Evolutionary conservation across 805 yeast genomes (phyloP).

Genomic region (Saccharomyces kudriavzevii): DNA sequence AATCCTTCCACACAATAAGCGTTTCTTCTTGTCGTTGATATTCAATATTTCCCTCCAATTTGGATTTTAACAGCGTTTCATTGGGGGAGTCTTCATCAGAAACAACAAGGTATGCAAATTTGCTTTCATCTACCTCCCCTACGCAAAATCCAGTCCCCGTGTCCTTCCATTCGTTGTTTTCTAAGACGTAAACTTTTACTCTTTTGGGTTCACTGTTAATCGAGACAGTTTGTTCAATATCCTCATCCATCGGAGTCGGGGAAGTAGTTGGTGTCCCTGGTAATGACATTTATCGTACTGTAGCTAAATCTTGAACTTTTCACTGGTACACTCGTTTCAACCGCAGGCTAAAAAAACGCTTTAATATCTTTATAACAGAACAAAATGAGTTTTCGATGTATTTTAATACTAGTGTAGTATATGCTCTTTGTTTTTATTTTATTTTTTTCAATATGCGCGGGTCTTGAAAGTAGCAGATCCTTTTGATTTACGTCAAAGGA

Average conservation of each 20-base stretch:
- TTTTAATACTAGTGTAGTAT: not conserved
- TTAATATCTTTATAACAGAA: not conserved
- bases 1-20: conserved; percentile 86
- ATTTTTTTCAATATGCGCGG: not conserved
- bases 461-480: not conserved
- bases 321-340: not conserved
- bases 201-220: conserved; percentile 47
- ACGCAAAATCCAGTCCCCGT: conserved; percentile 86
- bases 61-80: conserved; percentile 54
- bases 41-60: conserved; percentile 65
- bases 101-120: conserved; percentile 56
- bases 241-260: conserved; percentile 4
- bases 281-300: not conserved
- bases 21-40: conserved; percentile 94
- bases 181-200: conserved; percentile 83
- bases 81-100: conserved; percentile 56
- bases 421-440: not conserved
- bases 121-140: conserved; percentile 44
- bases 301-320: not conserved
- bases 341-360: not conserved
- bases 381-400: not conserved
- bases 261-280: not conserved
- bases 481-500: not conserved
- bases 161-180: conserved; percentile 81
- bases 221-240: not conserved